These are phyloP conservation scores for Apiospora malaysiana DNA, from an alignment of 2,329 filamentous ascomycete species.

Conservation along the genomic window DNA sequence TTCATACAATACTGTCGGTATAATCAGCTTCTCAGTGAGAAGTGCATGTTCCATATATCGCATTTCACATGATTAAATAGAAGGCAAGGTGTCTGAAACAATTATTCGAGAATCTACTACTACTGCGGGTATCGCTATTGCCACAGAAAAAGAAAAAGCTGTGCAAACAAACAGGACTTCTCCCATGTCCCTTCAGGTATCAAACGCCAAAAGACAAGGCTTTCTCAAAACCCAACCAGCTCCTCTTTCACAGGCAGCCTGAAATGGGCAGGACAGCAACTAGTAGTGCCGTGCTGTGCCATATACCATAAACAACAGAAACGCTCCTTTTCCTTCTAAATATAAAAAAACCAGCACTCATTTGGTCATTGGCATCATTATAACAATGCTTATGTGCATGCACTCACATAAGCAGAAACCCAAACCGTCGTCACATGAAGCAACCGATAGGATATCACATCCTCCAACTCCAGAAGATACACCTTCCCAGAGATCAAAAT, in stretches of 20 bases:
- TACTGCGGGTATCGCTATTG: constrained; percentile 14
- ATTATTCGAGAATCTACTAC: background rate
- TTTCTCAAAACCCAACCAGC: background rate
- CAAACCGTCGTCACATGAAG: no score
- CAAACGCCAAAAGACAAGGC: background rate
- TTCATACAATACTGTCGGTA: no score
- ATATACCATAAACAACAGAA: background rate
- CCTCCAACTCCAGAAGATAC: no score
- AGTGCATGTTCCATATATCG: no score
- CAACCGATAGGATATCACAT: no score
- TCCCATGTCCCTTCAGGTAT: background rate
- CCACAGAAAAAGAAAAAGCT: background rate
- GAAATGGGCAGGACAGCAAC: background rate
- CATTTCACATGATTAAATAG: background rate
- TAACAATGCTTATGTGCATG: background rate
- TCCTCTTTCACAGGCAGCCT: background rate
- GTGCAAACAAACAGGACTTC: background rate
- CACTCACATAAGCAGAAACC: background rate
- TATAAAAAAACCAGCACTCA: background rate
- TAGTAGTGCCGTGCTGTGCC: background rate
- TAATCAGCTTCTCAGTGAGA: no score
- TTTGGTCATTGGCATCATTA: background rate
- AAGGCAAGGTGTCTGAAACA: background rate
- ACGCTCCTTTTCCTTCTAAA: background rate
- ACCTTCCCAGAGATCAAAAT: no score